These are phyloP conservation scores for Sparassis latifolia DNA, from an alignment of 1,284 basidiomycete genomes.

Conservation along the genomic window DNA sequence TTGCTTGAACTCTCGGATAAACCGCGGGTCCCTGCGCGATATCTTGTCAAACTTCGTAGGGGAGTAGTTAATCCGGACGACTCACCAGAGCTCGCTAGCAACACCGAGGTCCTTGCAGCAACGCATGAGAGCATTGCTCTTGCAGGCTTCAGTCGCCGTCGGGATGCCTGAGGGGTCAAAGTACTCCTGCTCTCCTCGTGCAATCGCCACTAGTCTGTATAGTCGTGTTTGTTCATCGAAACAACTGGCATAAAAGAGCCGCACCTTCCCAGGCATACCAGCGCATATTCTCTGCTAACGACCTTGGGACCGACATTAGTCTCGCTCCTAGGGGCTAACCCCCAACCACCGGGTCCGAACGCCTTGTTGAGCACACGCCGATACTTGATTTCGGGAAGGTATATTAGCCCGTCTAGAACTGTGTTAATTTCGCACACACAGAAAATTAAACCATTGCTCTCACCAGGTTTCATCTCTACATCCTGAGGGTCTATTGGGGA, in stretches of 20 bases:
- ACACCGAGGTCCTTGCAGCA: conserved; percentile 97
- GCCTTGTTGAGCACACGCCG: conserved; percentile 90
- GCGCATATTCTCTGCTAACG: conserved; percentile 91
- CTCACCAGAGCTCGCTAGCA: conserved; percentile 92
- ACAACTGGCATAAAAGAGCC: background rate
- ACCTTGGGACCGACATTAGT: conserved; percentile 86
- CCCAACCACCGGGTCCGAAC: conserved; percentile 97
- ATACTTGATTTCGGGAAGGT: conserved; percentile 98
- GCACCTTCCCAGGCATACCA: conserved; percentile 89
- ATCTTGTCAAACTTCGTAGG: background rate
- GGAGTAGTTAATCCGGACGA: background rate
- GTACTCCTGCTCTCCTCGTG: conserved; percentile 95
- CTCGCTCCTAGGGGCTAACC: conserved; percentile 88
- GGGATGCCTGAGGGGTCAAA: conserved; percentile 90
- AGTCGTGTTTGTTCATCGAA: background rate
- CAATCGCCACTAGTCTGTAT: conserved; percentile 79
- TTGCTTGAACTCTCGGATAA: conserved; percentile 90
- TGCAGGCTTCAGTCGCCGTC: conserved; percentile 93
- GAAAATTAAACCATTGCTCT: conserved; percentile 15
- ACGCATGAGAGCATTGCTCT: conserved; percentile 95
- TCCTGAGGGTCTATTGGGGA: conserved; percentile 74
- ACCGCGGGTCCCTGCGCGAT: conserved; percentile 79
- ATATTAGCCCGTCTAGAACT: conserved; percentile 82
- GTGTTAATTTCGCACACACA: no score
- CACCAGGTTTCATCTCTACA: conserved; percentile 92